Evolutionary conservation across 83 land plant species (phyloP).

Genomic region (Thuja plicata): DNA sequence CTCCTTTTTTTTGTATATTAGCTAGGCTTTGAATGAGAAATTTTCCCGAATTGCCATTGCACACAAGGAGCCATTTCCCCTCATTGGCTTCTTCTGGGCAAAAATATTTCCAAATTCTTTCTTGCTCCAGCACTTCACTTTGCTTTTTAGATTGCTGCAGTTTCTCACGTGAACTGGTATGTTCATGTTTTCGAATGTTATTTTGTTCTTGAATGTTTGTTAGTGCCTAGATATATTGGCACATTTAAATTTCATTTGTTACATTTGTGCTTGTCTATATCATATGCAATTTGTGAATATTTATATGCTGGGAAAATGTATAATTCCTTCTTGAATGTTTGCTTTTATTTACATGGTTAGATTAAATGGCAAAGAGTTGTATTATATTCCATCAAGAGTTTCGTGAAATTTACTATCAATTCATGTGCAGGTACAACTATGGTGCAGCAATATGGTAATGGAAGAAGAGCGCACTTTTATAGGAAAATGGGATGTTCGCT

Average conservation of each 20-base stretch:
- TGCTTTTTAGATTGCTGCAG: background rate
- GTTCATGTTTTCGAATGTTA: background rate
- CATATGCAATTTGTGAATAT: background rate
- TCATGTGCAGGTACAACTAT: constrained; percentile 75
- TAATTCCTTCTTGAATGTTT: background rate
- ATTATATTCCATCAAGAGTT: background rate
- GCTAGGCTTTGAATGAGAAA: background rate
- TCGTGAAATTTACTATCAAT: background rate
- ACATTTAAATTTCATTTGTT: background rate
- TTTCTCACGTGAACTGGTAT: background rate
- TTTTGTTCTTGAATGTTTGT: background rate
- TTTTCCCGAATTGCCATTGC: background rate
- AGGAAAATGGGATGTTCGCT: constrained; percentile 85
- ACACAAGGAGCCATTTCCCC: background rate
- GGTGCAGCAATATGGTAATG: constrained; percentile 79
- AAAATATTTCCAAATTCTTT: background rate
- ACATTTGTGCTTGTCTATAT: background rate
- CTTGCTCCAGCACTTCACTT: background rate
- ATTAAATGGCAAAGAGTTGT: background rate
- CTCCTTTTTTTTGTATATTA: background rate
- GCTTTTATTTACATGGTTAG: background rate
- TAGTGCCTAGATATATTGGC: background rate
- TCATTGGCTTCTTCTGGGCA: background rate
- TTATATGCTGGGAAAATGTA: background rate
- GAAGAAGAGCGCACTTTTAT: constrained; percentile 70